These are phyloP conservation scores for Vicia villosa DNA, from an alignment of 306 rosid genomes.

Conservation along the genomic window DNA sequence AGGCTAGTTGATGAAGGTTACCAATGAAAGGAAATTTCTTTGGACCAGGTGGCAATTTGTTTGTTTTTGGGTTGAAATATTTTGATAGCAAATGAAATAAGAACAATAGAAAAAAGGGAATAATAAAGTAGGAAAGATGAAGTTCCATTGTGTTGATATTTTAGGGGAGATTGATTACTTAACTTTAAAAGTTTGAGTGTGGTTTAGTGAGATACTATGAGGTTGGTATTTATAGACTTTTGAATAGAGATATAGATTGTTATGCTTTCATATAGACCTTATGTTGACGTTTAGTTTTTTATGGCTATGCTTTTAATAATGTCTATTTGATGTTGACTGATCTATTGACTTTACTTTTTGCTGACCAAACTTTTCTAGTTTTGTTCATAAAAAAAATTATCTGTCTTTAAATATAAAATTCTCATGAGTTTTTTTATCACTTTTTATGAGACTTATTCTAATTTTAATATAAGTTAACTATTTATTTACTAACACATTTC, in stretches of 20 bases:
- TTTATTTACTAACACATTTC: too few species aligned
- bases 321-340: too few species aligned
- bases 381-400: too few species aligned
- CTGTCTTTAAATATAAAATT: too few species aligned
- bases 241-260: neutral
- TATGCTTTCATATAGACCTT: neutral
- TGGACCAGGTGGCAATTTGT: slow-evolving; percentile 30
- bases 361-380: neutral
- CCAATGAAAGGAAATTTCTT: slow-evolving; percentile 36
- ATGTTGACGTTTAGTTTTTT: neutral
- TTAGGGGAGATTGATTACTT: neutral
- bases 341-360: too few species aligned
- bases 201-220: neutral
- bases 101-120: neutral
- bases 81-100: neutral
- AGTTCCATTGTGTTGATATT: neutral
- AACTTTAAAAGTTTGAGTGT: neutral
- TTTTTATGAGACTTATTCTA: too few species aligned
- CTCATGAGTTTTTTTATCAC: too few species aligned
- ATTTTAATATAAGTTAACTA: too few species aligned
- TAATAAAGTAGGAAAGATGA: neutral
- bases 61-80: neutral
- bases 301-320: too few species aligned
- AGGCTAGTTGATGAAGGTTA: slow-evolving; percentile 33
- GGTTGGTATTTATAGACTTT: neutral